Base-by-base conservation (phyloP, 495 filamentous ascomycete genomes). In the Aspergillus affinis region DNA sequence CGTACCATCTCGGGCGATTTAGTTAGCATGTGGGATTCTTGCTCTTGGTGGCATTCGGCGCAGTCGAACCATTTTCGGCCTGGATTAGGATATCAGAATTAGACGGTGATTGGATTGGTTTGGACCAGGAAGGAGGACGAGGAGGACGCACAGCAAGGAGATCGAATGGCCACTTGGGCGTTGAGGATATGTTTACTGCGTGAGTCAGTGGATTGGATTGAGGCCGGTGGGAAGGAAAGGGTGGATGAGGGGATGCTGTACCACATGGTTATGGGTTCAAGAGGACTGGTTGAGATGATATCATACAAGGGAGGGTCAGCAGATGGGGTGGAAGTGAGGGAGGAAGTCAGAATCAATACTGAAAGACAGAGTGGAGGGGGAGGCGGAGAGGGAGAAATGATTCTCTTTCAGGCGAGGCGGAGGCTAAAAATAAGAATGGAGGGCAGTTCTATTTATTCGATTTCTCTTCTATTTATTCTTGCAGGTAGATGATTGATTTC, bases 31-130 rank as follows among this genome's bases (percentile, higher is more conserved):
- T 98, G 94, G 44, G 79, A 70, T 69, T 93, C 89, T 55, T 84
- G 78, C 65, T 97, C 94, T 44, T 79, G 79, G 79, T 98, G 94
- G 77, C 94, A 98, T 72, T 97, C 90, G 57, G 91, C 90, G 77
- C 95, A 98, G 76, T 98, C 95, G 78, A 96, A 98, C 94, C 94
- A 98, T 84, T 96, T 96, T 48, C 86, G 82, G 80, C 91, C 91
- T 94, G 63, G 47, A 64, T 48, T 46, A 2, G 12, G 15, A 23
- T n/a, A 49, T n/a, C 6, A 29, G 29, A 47, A n/a, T 58, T 54
- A 18, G 21, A 46, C 27, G 27, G 29, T n/a, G 51, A 46, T 61
- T 47, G 3, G 30, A 32, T 8, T 32, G 30, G 30, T 3, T 32
- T 48, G 18, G 26, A 21, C 20, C 41, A 12, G 18, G 48, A 51